phyloP scores from a whole-genome alignment of 108 stramenopile genomes.

The Skeletonema menzelii region DNA sequence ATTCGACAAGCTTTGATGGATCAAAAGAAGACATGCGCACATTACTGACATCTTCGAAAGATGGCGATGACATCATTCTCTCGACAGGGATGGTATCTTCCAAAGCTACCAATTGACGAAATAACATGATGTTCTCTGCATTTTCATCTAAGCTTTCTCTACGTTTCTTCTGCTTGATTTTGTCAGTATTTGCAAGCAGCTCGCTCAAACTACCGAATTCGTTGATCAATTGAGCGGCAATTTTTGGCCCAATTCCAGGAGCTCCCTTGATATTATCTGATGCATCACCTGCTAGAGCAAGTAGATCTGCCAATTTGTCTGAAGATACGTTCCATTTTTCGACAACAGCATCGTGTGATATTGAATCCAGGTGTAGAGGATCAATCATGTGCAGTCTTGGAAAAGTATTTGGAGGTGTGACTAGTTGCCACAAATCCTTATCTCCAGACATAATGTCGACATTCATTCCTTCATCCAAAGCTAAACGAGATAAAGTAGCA shows the following conservation, averaged over 20 bases:
- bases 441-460: constrained; percentile 81
- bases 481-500: constrained; percentile 73
- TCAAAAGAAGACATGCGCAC: constrained; percentile 43
- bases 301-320: constrained; percentile 71
- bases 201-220: constrained; percentile 68
- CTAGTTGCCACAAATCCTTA: constrained; percentile 91
- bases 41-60: constrained; percentile 33
- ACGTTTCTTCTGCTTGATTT: constrained; percentile 66
- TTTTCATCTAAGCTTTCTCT: constrained; percentile 59
- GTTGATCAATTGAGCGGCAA: constrained; percentile 69
- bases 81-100: constrained; percentile 24
- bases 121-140: constrained; percentile 54
- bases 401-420: constrained; percentile 44
- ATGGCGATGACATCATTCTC: constrained; percentile 20
- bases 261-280: constrained; percentile 87
- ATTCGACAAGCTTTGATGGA: constrained; percentile 25
- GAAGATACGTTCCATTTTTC: constrained; percentile 81
- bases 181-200: constrained; percentile 53
- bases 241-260: constrained; percentile 90
- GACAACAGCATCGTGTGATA: constrained; percentile 63
- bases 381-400: constrained; percentile 82
- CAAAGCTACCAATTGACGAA: constrained; percentile 27
- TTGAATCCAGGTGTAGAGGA: constrained; percentile 69
- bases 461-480: constrained; percentile 61
- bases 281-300: constrained; percentile 86